These are phyloP conservation scores for Salix suchowensis DNA, from an alignment of 345 rosid species.

Conservation along the genomic window DNA sequence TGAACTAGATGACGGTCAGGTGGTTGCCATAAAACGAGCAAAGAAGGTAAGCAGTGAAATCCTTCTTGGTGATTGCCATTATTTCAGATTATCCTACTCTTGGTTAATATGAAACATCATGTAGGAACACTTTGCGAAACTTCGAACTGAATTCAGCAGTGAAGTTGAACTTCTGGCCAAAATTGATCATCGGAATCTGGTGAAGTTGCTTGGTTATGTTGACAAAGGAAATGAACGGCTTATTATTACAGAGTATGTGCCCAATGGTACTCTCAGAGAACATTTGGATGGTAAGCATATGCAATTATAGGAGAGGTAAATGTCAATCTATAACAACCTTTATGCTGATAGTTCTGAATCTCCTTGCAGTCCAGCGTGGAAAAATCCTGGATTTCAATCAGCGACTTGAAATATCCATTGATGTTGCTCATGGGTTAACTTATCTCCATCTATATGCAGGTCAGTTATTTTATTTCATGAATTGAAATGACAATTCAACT, in stretches of 20 bases:
- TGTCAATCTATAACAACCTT: constrained; percentile 1
- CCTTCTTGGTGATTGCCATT: constrained; percentile 5
- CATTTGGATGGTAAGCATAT: constrained; percentile 81
- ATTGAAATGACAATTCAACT: not conserved
- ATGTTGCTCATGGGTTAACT: constrained; percentile 91
- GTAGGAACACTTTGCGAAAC: constrained; percentile 68
- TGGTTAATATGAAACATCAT: constrained; percentile 16
- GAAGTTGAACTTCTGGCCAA: constrained; percentile 90
- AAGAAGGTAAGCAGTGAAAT: constrained; percentile 55
- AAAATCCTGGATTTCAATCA: constrained; percentile 79
- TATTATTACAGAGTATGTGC: constrained; percentile 81
- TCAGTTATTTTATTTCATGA: not conserved
- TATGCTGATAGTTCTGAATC: not conserved
- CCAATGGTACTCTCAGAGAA: constrained; percentile 91
- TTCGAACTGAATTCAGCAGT: constrained; percentile 78
- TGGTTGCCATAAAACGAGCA: constrained; percentile 94
- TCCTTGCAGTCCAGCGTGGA: constrained; percentile 52
- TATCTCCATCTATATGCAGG: constrained; percentile 93
- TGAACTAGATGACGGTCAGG: constrained; percentile 53
- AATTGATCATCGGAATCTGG: constrained; percentile 85
- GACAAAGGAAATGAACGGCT: constrained; percentile 83
- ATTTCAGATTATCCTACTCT: not conserved
- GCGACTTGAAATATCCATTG: constrained; percentile 86
- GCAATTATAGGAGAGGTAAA: not conserved
- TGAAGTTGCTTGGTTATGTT: constrained; percentile 83